Conservation (phyloP, 495 filamentous ascomycete genomes). For the Usnea hakonensis region DNA sequence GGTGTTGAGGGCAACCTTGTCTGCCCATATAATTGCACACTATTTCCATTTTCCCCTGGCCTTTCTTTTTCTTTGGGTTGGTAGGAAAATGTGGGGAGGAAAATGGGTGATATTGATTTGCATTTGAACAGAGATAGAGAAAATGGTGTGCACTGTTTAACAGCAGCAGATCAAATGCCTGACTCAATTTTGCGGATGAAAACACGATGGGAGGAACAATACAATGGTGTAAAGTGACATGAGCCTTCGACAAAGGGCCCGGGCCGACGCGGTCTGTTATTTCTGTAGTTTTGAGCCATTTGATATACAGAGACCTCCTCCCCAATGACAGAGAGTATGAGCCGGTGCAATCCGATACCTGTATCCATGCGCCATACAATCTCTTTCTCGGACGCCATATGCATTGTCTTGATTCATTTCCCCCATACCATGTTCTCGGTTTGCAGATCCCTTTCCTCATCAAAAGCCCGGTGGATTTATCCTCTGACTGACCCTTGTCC, state of each 20-base stretch:
- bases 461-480: conserved; percentile 92
- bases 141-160: too few species aligned
- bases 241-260: not conserved
- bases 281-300: not conserved
- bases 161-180: too few species aligned
- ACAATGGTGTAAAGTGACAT: not conserved
- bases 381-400: not conserved
- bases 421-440: not conserved
- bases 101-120: too few species aligned
- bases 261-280: not conserved
- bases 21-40: not conserved
- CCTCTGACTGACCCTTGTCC: conserved; percentile 88
- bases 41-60: too few species aligned
- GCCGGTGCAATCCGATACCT: not conserved
- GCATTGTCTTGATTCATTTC: not conserved
- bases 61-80: not conserved
- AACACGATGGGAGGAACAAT: not conserved
- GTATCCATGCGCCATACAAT: not conserved
- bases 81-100: too few species aligned
- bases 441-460: conserved; percentile 19
- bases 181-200: too few species aligned
- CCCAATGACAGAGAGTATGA: not conserved
- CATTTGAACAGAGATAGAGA: too few species aligned
- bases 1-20: conserved; percentile 4
- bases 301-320: not conserved